Evolutionary conservation across 2,329 filamentous ascomycete genomes (phyloP), one percentile per base, ranked within the genome.

Genomic region (Colletotrichum limetticola): DNA sequence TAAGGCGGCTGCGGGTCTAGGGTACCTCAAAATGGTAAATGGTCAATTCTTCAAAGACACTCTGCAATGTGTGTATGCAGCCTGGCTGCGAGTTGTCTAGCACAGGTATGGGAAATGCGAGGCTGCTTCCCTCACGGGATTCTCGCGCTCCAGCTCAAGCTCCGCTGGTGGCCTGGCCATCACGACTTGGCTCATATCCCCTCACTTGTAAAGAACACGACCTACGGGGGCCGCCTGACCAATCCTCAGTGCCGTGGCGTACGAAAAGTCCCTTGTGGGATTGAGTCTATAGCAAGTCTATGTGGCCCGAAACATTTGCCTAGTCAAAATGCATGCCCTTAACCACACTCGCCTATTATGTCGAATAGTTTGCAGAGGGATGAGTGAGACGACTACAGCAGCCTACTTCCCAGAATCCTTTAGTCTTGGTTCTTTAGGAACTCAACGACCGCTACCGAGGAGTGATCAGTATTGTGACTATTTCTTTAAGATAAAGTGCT

Each of bases 381-480:
- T 46, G 7, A 22, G 42, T 49, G 19, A n/a, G n/a, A 49, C 42
- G 8, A 9, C 4, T 49, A n/a, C 42, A 9, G 16, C 42, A 49
- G 42, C 19, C 7, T n/a, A n/a, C 42, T 5, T n/a, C 8, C 16
- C 8, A 5, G 16, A 8, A 19, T 49, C 3, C 22, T 58, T 85
- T 85, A 84, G 82, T 91, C 82, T 78, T 86, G 79, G 5, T 83
- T 84, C 22, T 80, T 81, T 62, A 93, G 80, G 77, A 93, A 93
- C 58, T 93, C 90, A 28, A 92, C 86, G 12, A 93, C 91, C 75
- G 87, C 91, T 92, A 74, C 58, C 35, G 26, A 30, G 32, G 16
- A 19, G 12, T 3, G 28, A 53, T 77, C 35, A 76, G 72, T 49
- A 9, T 52, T 26, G 12, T 52, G n/a, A 37, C 26, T 16, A 5